These are phyloP conservation scores for Penicillium samsonianum DNA, from an alignment of 495 filamentous ascomycete species.

Conservation along the genomic window DNA sequence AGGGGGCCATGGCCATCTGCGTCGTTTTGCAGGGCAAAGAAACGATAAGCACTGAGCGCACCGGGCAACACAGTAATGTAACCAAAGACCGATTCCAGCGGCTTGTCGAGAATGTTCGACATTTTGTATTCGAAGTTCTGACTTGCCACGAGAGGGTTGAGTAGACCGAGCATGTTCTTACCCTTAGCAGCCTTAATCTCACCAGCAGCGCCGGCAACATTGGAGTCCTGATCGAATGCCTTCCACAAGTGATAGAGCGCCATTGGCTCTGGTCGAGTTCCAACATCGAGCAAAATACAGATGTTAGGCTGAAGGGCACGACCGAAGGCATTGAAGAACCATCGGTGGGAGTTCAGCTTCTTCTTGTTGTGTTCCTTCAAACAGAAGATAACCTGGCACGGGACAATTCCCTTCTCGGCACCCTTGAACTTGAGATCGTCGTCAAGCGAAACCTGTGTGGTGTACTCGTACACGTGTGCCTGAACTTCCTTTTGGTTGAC, in stretches of 20 bases:
- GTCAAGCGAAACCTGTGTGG: conserved; percentile 95
- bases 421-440: conserved; percentile 97
- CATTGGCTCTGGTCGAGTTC: conserved; percentile 81
- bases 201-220: conserved; percentile 92
- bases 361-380: conserved; percentile 97
- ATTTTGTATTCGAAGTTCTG: conserved; percentile 99
- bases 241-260: conserved; percentile 99
- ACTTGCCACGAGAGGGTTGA: conserved; percentile 93
- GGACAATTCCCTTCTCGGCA: conserved; percentile 98
- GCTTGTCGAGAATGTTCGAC: conserved; percentile 98
- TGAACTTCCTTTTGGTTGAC: conserved; percentile 86
- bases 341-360: conserved; percentile 97
- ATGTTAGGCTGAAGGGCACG: conserved; percentile 91
- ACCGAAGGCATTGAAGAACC: conserved; percentile 99
- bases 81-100: conserved; percentile 93
- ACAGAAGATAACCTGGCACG: conserved; percentile 98
- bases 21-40: conserved; percentile 96
- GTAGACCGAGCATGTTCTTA: conserved; percentile 72
- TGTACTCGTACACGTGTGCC: conserved; percentile 98
- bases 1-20: conserved; percentile 91
- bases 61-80: conserved; percentile 97
- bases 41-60: conserved; percentile 92
- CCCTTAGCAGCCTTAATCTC: conserved; percentile 98
- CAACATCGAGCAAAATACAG: conserved; percentile 94
- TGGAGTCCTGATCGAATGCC: conserved; percentile 96